Evolutionary conservation across 495 filamentous ascomycete species (phyloP).

Genomic region (Margaritispora aquatica): DNA sequence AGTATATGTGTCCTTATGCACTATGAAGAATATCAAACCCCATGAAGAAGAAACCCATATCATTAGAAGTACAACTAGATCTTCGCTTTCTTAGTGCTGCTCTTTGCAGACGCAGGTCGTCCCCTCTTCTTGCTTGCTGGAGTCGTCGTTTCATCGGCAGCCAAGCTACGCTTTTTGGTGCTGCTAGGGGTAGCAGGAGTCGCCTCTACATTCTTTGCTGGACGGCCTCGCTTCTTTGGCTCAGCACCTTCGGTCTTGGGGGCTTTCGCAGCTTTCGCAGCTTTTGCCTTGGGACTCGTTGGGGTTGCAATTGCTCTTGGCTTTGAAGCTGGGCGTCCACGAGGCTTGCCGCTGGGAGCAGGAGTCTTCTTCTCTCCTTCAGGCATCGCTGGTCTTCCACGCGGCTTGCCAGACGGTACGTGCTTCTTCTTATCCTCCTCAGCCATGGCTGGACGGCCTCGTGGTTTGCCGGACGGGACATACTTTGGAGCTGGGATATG

Average conservation of each 20-base stretch:
- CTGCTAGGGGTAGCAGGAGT: background rate
- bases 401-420: no score
- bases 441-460: conserved; percentile 16
- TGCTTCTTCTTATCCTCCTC: conserved; percentile 21
- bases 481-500: conserved; percentile 11
- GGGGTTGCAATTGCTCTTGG: background rate
- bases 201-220: conserved; percentile 8
- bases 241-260: conserved; percentile 2
- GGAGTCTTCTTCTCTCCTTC: background rate
- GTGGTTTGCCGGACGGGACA: conserved; percentile 11
- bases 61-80: conserved; percentile 2
- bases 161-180: conserved; percentile 5
- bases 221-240: conserved; percentile 10
- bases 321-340: conserved; percentile 14
- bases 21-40: no score
- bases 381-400: no score
- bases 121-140: background rate
- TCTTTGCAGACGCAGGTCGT: background rate
- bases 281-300: background rate
- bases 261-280: background rate
- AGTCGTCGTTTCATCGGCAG: background rate
- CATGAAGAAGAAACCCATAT: background rate
- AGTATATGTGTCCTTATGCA: no score
- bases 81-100: conserved; percentile 14
- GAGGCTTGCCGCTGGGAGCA: background rate